Percentiles rank a stretch among this genome's conserved stretches.
Conservation (phyloP, 768 basidiomycete genomes). For the Termitomyces heimii region DNA sequence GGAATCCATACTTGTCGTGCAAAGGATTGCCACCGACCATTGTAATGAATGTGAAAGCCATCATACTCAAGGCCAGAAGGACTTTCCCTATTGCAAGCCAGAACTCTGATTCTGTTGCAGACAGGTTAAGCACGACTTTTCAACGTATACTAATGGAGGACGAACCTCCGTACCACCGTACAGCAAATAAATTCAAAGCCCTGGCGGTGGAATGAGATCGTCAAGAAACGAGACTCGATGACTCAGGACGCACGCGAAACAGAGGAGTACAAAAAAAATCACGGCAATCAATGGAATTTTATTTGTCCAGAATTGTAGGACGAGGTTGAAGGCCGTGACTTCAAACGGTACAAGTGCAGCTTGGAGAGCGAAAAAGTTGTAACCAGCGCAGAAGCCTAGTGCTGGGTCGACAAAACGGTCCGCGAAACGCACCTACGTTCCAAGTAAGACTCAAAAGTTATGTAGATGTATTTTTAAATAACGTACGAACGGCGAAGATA, state of each 20-base stretch:
- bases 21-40: slow-evolving; percentile 58
- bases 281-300: slow-evolving; percentile 40
- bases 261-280: slow-evolving; percentile 36
- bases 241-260: slow-evolving; percentile 29
- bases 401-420: slow-evolving; percentile 54
- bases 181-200: slow-evolving; percentile 41
- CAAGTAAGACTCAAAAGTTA: neutral
- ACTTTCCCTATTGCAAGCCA: slow-evolving; percentile 51
- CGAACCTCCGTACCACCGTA: slow-evolving; percentile 43
- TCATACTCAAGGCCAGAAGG: slow-evolving; percentile 39
- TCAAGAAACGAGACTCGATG: neutral
- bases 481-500: slow-evolving; percentile 68
- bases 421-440: slow-evolving; percentile 46
- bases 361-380: slow-evolving; percentile 55
- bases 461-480: neutral
- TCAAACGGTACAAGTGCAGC: slow-evolving; percentile 41
- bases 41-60: slow-evolving; percentile 49
- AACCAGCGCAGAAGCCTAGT: slow-evolving; percentile 46
- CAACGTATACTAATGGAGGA: neutral
- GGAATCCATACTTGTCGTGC: slow-evolving; percentile 48
- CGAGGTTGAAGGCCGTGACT: slow-evolving; percentile 48
- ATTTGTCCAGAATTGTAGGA: slow-evolving; percentile 49
- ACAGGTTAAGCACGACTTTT: neutral
- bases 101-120: slow-evolving; percentile 42
- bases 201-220: slow-evolving; percentile 17